Base-by-base conservation (phyloP, 176 grass and related monocot genomes). In the Aechmea fasciata region DNA sequence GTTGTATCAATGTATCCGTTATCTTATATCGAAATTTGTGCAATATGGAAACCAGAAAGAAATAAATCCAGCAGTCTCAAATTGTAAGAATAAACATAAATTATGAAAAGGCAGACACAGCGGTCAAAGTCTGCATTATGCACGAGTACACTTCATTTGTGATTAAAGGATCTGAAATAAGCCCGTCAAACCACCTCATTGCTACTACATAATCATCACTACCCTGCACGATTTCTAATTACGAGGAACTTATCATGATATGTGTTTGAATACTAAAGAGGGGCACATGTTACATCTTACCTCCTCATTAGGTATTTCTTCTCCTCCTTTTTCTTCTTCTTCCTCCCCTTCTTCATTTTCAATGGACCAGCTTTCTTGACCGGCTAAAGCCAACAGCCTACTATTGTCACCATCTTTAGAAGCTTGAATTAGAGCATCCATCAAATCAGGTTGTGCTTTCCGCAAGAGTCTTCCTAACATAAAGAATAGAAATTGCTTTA, bases 61-160 rank as follows among this genome's bases (percentile, higher is more conserved):
- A 59, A 59, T 17, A 59, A 59, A 59, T 59, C 2, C 14, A 17
- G 2, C 13, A n/a, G 5, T 59, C 19, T 59, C 9, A 1, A 59
- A 59, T 17, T 18, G 19, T 59, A 59, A 59, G 14, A 18, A 14
- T 17, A 59, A 59, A 3, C 3, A 15, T 17, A 59, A 59, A 59
- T 59, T 59, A 59, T 41, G 33, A 59, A 59, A 18, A 59, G 14
- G 6, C 5, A 59, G 41, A 70, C 93, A 84, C 92, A 86, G 57
- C 93, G 89, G 69, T 97, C 93, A 87, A 90, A 92, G 50, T 97
- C 89, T 57, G 87, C 86, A 81, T 75, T 85, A 73, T 96, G 83
- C 48, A 92, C 14, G 71, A 82, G 76, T 97, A 97, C 59, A 97
- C 79, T 88, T 97, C 89, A 51, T 90, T 92, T 50, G 86, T 90